Base-by-base conservation (phyloP, 768 basidiomycete species). In the Coprinopsis sp. region DNA sequence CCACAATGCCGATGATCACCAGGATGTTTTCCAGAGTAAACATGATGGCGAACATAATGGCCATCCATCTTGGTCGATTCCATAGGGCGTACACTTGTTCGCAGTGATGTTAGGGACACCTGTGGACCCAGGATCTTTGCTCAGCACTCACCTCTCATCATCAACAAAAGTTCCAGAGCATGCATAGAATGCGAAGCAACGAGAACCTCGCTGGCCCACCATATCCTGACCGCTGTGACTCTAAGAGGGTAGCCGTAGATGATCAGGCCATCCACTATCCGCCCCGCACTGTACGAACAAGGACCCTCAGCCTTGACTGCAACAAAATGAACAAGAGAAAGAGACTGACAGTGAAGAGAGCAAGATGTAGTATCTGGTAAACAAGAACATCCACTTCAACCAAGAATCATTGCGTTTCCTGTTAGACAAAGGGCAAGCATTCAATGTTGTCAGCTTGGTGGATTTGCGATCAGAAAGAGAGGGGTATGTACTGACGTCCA, bases 321-420 rank as follows among this genome's bases (percentile, higher is more conserved):
- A 28, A 45, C 28, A 40, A 31, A 14, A 30, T 33, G n/a, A 45
- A 47, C 21, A 3, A 25, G 18, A 21, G 3, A 12, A 46, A 33
- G 16, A 8, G 11, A 43, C 62, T 51, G 21, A 67, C 65, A 62
- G 18, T 36, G 61, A 59, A 19, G 57, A 43, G 14, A 37, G 48
- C 16, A 64, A 40, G 8, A 59, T 38, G 44, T 63, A 61, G 49
- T 67, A 67, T 19, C 65, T 57, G 37, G 62, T 44, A 36, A 61
- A 58, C 14, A 64, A 40, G 44, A 59, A 67, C 18, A 57, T 49
- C 65, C 64, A 67, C 56, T 67, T 65, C 18, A 63, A 30, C 63
- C 61, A 67, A 31, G 62, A 61, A 21, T 33, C 33, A n/a, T 58
- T 52, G 21, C 52, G 54, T 46, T 60, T 64, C 41, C 65, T 66